These are phyloP conservation scores for Aspergillus amoenus DNA, from an alignment of 2,329 filamentous ascomycete species.

Conservation along the genomic window DNA sequence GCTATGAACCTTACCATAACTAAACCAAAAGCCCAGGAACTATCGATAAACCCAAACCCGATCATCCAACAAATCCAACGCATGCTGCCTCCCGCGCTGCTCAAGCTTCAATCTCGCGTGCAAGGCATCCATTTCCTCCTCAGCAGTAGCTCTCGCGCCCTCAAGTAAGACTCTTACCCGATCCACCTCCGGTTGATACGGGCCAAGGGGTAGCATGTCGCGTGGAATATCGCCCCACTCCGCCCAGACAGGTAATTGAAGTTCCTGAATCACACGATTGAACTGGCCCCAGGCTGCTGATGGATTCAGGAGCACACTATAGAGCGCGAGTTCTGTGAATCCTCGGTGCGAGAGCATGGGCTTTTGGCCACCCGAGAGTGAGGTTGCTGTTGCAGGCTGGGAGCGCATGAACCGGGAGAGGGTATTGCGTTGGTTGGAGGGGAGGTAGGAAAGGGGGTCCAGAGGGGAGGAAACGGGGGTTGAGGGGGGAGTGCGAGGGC, in stretches of 20 bases:
- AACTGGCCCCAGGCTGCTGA: slow-evolving; percentile 3
- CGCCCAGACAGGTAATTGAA: not conserved
- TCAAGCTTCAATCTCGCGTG: slow-evolving; percentile 2
- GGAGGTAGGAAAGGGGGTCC: not conserved
- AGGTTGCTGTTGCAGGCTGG: not conserved
- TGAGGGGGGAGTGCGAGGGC: slow-evolving; percentile 1
- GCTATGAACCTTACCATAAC: not conserved
- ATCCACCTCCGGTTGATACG: slow-evolving; percentile 13
- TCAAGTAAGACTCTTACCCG: slow-evolving; percentile 7
- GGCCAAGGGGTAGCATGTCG: slow-evolving; percentile 8
- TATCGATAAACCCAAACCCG: slow-evolving; percentile 12
- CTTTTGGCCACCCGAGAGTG: slow-evolving; percentile 7
- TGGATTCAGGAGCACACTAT: slow-evolving; percentile 2
- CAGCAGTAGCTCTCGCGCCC: slow-evolving; percentile 1
- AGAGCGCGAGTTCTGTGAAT: not conserved
- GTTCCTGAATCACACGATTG: slow-evolving; percentile 1
- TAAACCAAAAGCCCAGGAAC: not conserved
- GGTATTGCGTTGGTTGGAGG: not conserved
- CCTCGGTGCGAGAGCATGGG: slow-evolving; percentile 6
- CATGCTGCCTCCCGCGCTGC: not conserved
- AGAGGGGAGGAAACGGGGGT: not conserved
- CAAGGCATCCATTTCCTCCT: slow-evolving; percentile 5
- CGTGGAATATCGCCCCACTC: slow-evolving; percentile 9
- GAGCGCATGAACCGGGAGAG: not conserved
- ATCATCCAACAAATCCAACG: slow-evolving; percentile 14